These are phyloP conservation scores for Filobasidium uniguttulatum DNA, from an alignment of 1,284 basidiomycete species.

Conservation along the genomic window DNA sequence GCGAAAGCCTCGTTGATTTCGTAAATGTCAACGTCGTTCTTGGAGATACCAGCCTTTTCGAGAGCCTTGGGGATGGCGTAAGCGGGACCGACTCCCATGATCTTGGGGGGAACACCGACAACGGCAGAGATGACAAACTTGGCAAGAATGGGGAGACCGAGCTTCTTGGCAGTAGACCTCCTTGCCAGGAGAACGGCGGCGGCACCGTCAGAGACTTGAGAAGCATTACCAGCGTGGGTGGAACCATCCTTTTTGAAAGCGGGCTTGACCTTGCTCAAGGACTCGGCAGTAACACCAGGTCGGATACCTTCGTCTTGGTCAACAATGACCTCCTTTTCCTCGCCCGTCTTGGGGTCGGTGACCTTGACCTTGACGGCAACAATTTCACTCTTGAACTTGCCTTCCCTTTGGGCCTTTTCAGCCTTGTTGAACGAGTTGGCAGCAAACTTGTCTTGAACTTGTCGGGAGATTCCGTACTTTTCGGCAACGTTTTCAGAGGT, in stretches of 20 bases:
- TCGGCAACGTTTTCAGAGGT: constrained; percentile 89
- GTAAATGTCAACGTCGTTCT: constrained; percentile 75
- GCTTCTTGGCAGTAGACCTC: constrained; percentile 64
- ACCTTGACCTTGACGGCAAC: constrained; percentile 63
- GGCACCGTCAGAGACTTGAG: constrained; percentile 81
- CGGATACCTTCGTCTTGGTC: constrained; percentile 84
- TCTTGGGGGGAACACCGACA: constrained; percentile 66
- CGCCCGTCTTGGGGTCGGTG: constrained; percentile 71
- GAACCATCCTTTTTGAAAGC: constrained; percentile 78
- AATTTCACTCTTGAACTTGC: constrained; percentile 86
- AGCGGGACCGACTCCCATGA: constrained; percentile 71
- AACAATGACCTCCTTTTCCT: constrained; percentile 64
- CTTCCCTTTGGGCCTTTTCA: constrained; percentile 67
- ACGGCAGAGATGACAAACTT: constrained; percentile 64
- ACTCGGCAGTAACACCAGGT: constrained; percentile 77
- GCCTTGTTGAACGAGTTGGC: constrained; percentile 74
- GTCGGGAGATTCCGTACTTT: constrained; percentile 65
- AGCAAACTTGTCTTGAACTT: constrained; percentile 73
- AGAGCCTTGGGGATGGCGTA: constrained; percentile 72
- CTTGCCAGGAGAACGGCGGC: constrained; percentile 75
- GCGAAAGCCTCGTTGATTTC: constrained; percentile 76
- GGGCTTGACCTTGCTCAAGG: constrained; percentile 80
- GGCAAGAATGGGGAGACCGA: constrained; percentile 71
- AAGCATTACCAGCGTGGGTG: constrained; percentile 81
- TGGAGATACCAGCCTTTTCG: constrained; percentile 46